phyloP scores from a whole-genome alignment of 371 early-diverging fungal species.

The Mortierella sp. region DNA sequence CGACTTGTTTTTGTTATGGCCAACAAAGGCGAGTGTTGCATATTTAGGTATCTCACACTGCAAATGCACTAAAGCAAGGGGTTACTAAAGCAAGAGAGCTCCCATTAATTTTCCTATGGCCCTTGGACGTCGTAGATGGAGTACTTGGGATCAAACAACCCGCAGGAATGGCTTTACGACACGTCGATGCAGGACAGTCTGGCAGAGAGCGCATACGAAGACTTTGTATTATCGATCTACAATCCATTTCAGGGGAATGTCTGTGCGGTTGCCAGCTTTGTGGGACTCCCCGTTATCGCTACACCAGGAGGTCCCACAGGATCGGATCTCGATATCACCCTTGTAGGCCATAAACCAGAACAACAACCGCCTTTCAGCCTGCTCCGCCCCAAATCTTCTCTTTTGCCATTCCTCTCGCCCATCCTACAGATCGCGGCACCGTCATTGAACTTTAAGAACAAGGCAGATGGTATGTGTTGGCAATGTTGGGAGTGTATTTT shows the following conservation, averaged over 20 bases:
- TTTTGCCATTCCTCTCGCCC: conserved; percentile 28
- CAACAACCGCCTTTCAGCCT: conserved; percentile 33
- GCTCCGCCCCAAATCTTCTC: conserved; percentile 26
- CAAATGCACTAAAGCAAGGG: too few species aligned
- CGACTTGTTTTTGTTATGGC: too few species aligned
- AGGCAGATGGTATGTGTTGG: conserved; percentile 3
- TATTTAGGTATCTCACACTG: too few species aligned
- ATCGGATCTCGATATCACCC: conserved; percentile 31
- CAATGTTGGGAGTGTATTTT: not conserved
- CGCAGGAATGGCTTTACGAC: conserved; percentile 16
- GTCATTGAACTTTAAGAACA: not conserved
- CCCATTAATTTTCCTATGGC: not conserved
- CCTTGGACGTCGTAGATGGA: conserved; percentile 14
- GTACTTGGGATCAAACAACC: conserved; percentile 16
- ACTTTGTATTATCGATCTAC: conserved; percentile 22
- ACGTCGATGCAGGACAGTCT: conserved; percentile 15
- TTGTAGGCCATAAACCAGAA: conserved; percentile 20
- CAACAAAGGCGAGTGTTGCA: too few species aligned
- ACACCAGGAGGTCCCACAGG: conserved; percentile 39
- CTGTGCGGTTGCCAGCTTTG: conserved; percentile 25
- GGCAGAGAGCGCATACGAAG: conserved; percentile 20
- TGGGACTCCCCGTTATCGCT: conserved; percentile 31
- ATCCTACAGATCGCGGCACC: conserved; percentile 45
- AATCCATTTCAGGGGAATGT: conserved; percentile 48
- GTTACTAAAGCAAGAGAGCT: too few species aligned